A percentile compares a stretch with the other conserved stretches of the same genome.
These are phyloP conservation scores for Pseudonitzschia multiseries DNA, from an alignment of 108 stramenopile species.

Conservation along the genomic window DNA sequence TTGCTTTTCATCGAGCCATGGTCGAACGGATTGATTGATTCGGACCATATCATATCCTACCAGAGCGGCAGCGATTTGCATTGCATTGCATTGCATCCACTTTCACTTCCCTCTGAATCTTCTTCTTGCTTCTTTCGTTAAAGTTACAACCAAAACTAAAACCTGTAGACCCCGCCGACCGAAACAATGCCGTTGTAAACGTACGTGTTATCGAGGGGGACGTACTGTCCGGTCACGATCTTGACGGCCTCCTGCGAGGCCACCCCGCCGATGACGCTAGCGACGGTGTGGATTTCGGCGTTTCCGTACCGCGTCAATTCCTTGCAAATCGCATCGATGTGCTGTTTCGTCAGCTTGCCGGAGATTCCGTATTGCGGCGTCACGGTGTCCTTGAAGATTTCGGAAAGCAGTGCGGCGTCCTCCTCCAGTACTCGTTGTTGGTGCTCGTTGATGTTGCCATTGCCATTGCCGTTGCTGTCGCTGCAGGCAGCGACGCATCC, in stretches of 20 bases:
- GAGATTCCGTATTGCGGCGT: conserved; percentile 41
- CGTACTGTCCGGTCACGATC: conserved; percentile 91
- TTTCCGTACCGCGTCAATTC: conserved; percentile 88
- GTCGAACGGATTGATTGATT: no score
- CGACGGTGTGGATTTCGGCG: conserved; percentile 88
- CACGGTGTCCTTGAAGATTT: conserved; percentile 42
- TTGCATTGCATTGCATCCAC: no score
- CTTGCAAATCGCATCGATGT: conserved; percentile 14
- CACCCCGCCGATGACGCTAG: conserved; percentile 89
- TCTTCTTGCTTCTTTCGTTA: no score
- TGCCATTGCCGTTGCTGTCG: conserved; percentile 42
- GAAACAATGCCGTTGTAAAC: conserved; percentile 96
- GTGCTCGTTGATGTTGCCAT: conserved; percentile 25
- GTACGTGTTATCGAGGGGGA: conserved; percentile 87
- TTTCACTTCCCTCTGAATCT: no score
- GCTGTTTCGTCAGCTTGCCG: conserved; percentile 29
- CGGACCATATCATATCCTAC: no score
- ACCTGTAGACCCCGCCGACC: conserved; percentile 76
- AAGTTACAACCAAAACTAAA: no score
- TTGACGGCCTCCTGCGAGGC: conserved; percentile 97
- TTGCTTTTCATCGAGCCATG: no score
- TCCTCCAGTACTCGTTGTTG: conserved; percentile 48
- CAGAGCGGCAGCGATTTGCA: no score
- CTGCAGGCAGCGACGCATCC: conserved; percentile 34
- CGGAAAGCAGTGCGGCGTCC: conserved; percentile 57